These are phyloP conservation scores for Fragaria nilgerrensis DNA, from an alignment of 306 rosid species.

Conservation along the genomic window DNA sequence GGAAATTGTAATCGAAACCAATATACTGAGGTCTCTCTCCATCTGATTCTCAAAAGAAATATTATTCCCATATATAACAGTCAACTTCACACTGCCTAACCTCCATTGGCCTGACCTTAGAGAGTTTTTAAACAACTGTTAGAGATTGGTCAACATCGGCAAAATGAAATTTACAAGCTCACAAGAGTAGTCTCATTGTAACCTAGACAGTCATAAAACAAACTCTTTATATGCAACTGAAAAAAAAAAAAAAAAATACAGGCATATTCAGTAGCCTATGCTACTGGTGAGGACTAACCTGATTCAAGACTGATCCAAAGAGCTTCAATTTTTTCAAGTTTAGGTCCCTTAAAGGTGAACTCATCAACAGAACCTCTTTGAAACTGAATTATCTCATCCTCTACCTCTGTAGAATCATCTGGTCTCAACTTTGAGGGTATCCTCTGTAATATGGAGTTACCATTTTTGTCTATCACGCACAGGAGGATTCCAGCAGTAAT, in stretches of 20 bases:
- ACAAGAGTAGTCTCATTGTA: neutral
- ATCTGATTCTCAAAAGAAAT: constrained; percentile 30
- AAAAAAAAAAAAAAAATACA: neutral
- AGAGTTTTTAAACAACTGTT: constrained; percentile 36
- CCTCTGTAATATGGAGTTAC: constrained; percentile 73
- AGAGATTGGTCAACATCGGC: constrained; percentile 13
- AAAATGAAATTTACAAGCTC: neutral
- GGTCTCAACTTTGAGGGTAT: constrained; percentile 51
- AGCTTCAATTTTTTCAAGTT: constrained; percentile 53
- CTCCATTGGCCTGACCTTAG: constrained; percentile 94
- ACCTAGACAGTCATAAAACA: neutral
- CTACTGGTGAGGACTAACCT: constrained; percentile 46
- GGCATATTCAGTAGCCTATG: neutral
- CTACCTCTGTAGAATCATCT: constrained; percentile 36
- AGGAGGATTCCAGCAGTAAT: constrained; percentile 69
- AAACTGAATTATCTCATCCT: constrained; percentile 42
- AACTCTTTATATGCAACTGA: neutral
- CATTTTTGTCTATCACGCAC: constrained; percentile 68
- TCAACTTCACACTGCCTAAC: constrained; percentile 57
- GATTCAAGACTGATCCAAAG: constrained; percentile 87
- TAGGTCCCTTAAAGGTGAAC: constrained; percentile 74
- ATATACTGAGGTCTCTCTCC: constrained; percentile 22
- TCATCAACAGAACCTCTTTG: constrained; percentile 76
- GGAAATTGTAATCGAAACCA: constrained; percentile 56
- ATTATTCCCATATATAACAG: constrained; percentile 36